Evolutionary conservation across 257 asterid genomes (phyloP), one percentile per base, ranked within the genome.

Genomic region (Anisodus tanguticus): DNA sequence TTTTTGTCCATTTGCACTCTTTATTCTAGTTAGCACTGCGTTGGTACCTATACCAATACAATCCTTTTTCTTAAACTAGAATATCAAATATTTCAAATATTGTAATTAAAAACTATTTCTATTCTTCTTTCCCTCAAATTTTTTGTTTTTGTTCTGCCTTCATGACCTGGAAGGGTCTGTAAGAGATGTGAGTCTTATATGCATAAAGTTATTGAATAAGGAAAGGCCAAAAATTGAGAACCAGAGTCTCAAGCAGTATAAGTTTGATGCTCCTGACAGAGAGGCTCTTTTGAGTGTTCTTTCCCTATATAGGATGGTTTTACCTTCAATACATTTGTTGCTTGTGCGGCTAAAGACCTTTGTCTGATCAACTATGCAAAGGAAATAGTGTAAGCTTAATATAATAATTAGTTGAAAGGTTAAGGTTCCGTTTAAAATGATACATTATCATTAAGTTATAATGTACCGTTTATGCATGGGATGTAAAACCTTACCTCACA

Each of bases 211-310:
- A 10, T 74, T 49, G 41, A 26, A 51, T 49, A 47, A 74, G 60
- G 5, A 7, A 49, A 47, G 43, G 37, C 80, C 60, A 74, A 22
- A 67, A 74, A 51, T 74, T 49, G 45, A 11, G 81, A 31, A 31
- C 62, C 12, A 17, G 63, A 6, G 45, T 49, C 63, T 76, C 22
- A 26, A 51, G 81, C 39, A 12, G 81, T 53, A 11, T 22, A 51
- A 51, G 45, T 76, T 76, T 49, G 62, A 49, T 76, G 22, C 81
- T 76, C 22, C 45, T 74, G 81, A 51, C 45, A 76, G 62, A 11
- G 81, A 43, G 19, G 51, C 81, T 49, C 49, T 22, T 74, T 74
- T 43, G 12, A 74, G 81, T 51, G 62, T 74, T 51, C 31, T 31
- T 31, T 31, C 35, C 35, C 35, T 31, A 31, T 31, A 31, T 31